These are phyloP conservation scores for Pestalotiopsis sp. DNA, from an alignment of 2,329 filamentous ascomycete genomes.

Conservation along the genomic window DNA sequence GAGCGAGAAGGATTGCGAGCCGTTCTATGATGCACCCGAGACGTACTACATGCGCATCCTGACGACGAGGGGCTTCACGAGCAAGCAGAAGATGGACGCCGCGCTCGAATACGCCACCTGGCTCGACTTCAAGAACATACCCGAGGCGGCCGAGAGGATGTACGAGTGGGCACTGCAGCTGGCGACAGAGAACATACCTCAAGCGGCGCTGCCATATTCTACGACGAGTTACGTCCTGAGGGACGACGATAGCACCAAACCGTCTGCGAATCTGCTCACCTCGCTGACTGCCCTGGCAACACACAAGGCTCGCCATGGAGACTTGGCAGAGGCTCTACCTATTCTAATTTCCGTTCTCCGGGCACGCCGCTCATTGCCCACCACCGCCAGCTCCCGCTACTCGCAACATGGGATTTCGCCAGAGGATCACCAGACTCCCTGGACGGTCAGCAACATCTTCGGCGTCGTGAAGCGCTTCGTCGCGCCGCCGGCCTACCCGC, in stretches of 20 bases:
- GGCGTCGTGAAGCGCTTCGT: slow-evolving; percentile 32
- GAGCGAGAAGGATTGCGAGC: slow-evolving; percentile 74
- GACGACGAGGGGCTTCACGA: slow-evolving; percentile 76
- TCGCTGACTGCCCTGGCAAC: slow-evolving; percentile 78
- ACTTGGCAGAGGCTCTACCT: slow-evolving; percentile 72
- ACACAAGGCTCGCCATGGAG: slow-evolving; percentile 72
- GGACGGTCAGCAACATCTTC: slow-evolving; percentile 28
- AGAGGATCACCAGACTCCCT: slow-evolving; percentile 3
- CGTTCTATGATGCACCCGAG: slow-evolving; percentile 71
- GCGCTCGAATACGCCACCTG: slow-evolving; percentile 83
- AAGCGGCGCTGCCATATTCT: slow-evolving; percentile 55
- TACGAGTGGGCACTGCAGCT: slow-evolving; percentile 78
- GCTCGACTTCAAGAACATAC: slow-evolving; percentile 74
- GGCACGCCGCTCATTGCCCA: slow-evolving; percentile 67
- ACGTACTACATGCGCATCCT: slow-evolving; percentile 81
- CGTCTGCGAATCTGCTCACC: slow-evolving; percentile 75
- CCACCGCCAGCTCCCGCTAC: slow-evolving; percentile 13
- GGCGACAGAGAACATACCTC: slow-evolving; percentile 53
- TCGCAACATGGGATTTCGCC: slow-evolving; percentile 10
- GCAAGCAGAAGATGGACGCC: slow-evolving; percentile 79
- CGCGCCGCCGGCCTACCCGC: slow-evolving; percentile 67
- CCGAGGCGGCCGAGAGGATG: slow-evolving; percentile 69
- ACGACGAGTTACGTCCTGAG: slow-evolving; percentile 62
- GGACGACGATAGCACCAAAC: slow-evolving; percentile 55
- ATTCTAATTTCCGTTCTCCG: slow-evolving; percentile 85